Evolutionary conservation across 2,329 filamentous ascomycete genomes (phyloP), one percentile per base, ranked within the genome.

Genomic region (Apiospora malaysiana): DNA sequence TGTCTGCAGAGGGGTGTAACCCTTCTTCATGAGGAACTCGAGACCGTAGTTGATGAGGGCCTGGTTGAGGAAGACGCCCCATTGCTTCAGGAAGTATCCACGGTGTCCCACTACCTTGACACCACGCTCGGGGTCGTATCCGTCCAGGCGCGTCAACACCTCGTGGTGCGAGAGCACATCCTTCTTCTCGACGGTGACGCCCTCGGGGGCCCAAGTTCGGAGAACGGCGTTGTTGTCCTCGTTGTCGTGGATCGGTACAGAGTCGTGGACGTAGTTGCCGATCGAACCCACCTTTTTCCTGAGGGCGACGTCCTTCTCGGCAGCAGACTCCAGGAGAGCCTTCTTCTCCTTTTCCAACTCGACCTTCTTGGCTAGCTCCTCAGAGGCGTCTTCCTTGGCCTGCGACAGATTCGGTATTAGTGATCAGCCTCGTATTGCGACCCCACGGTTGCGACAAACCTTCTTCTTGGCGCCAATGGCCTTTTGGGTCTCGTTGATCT

Each of bases 1-100:
- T 1, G 95, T 92, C 79, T 96, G 93, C 75, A 95, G 90, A 9
- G 93, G 91, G 42, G 88, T 94, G 83, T 94, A 97, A 70, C 93
- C 94, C 82, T 92, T 93, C 77, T 89, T 86, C 81, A 90, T 90
- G 70, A 98, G 90, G 81, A 97, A 98, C 78, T 97, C 92, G 66
- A 98, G 86, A 69, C 95, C 95, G 80, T 98, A 99, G 84, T 97
- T 97, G 82, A 98, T 91, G 68, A 99, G 88, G 1, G 96, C 96
- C 80, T 96, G 92, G 83, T 97, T 97, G 74, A 97, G 86, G 81
- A 95, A 95, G 49, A 98, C 90, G 72, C 95, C 96, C 86, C 95
- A 97, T 73, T 92, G 92, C 71, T 91, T 94, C 78, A 98, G 84
- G 83, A 95, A 98, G 85, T 98, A 98, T 49, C 95, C 95, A 76